These are phyloP conservation scores for Pezicula rhizophila DNA, from an alignment of 2,329 filamentous ascomycete species.

Conservation along the genomic window DNA sequence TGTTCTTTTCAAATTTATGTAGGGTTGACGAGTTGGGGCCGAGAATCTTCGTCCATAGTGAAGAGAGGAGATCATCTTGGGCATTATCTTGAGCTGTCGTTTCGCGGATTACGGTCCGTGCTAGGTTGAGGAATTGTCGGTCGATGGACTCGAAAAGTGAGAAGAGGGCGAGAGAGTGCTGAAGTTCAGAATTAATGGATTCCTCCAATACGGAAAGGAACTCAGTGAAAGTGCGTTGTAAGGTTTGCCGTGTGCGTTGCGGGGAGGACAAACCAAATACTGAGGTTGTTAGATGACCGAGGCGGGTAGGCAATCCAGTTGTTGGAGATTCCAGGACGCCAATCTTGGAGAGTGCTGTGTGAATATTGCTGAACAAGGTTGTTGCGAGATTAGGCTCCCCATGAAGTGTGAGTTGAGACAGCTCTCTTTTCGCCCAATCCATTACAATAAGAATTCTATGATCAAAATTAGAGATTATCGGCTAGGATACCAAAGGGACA, in stretches of 20 bases:
- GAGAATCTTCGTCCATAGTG: conserved; percentile 80
- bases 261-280: conserved; percentile 76
- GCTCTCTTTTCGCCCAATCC: conserved; percentile 89
- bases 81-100: conserved; percentile 72
- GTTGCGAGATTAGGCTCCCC: conserved; percentile 50
- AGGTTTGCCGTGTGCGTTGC: conserved; percentile 71
- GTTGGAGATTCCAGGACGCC: conserved; percentile 50
- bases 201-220: conserved; percentile 85
- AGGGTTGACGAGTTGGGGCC: conserved; percentile 68
- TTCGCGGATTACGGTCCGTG: conserved; percentile 79
- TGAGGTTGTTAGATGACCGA: conserved; percentile 64
- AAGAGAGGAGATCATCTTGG: conserved; percentile 75
- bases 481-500: conserved; percentile 10
- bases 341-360: conserved; percentile 64
- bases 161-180: conserved; percentile 74
- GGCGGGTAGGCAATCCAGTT: conserved; percentile 54
- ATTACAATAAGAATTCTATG: conserved; percentile 81
- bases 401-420: conserved; percentile 60
- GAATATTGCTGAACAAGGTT: conserved; percentile 72
- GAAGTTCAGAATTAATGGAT: conserved; percentile 77
- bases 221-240: conserved; percentile 83
- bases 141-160: conserved; percentile 89
- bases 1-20: conserved; percentile 91
- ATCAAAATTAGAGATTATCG: conserved; percentile 15
- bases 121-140: conserved; percentile 81